phyloP scores from a whole-genome alignment of 345 rosid genomes.

The Boechera stricta region DNA sequence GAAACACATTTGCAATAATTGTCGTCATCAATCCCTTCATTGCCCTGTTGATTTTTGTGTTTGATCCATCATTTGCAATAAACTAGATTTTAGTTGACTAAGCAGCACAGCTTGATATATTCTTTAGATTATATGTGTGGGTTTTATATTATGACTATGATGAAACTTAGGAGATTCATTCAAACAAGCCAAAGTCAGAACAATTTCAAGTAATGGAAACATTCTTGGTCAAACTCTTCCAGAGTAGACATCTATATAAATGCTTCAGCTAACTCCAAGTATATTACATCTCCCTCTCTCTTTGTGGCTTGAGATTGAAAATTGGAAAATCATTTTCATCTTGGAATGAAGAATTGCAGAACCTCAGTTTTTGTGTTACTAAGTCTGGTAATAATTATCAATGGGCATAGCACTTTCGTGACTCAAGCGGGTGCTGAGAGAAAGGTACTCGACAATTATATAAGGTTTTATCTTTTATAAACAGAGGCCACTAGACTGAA shows the following conservation, averaged over 20 bases:
- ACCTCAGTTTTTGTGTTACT: constrained; percentile 16
- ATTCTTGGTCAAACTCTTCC: constrained; percentile 25
- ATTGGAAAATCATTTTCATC: not conserved
- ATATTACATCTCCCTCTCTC: not conserved
- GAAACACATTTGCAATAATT: too few relatives aligned
- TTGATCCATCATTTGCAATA: not conserved
- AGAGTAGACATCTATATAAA: constrained; percentile 9
- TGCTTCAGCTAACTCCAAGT: not conserved
- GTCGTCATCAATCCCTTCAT: not conserved
- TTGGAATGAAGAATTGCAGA: constrained; percentile 10
- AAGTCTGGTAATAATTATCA: constrained; percentile 12
- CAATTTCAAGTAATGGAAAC: constrained; percentile 15
- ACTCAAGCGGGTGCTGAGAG: constrained; percentile 13
- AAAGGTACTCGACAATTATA: constrained; percentile 17
- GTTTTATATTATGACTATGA: constrained; percentile 9
- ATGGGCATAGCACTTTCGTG: not conserved
- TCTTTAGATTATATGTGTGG: constrained; percentile 9
- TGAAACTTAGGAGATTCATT: constrained; percentile 3
- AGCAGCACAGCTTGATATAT: constrained; percentile 9
- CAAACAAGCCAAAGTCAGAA: constrained; percentile 22
- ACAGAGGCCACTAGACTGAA: not conserved
- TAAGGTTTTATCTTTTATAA: not conserved
- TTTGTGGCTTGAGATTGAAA: constrained; percentile 3
- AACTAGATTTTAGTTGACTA: constrained; percentile 24
- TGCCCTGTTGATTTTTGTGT: not conserved